Percentiles rank a stretch among this genome's conserved stretches.
Conservation (phyloP, 2,329 filamentous ascomycete genomes). For the Penicillium hesseltinei region DNA sequence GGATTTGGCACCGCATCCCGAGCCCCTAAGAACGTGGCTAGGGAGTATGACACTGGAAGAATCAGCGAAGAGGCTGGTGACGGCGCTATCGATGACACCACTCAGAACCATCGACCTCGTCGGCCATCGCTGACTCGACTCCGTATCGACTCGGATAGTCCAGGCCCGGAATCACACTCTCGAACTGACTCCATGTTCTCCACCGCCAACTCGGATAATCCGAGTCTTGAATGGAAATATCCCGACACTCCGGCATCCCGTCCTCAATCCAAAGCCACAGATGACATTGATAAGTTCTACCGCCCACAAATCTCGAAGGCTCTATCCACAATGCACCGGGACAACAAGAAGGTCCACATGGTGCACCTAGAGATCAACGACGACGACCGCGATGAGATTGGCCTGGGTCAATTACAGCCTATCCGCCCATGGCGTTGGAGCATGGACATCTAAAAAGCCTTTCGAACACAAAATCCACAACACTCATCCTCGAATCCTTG, state of each 20-base stretch:
- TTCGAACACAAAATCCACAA: slow-evolving; percentile 19
- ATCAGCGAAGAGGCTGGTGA: slow-evolving; percentile 11
- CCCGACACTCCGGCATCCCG: slow-evolving; percentile 39
- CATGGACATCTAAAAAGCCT: slow-evolving; percentile 40
- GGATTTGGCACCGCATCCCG: slow-evolving; percentile 12
- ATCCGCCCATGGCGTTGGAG: slow-evolving; percentile 45
- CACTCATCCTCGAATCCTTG: slow-evolving; percentile 43
- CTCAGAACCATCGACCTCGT: slow-evolving; percentile 15
- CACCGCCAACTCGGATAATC: slow-evolving; percentile 27
- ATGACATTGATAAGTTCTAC: slow-evolving; percentile 31
- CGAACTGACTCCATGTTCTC: slow-evolving; percentile 35
- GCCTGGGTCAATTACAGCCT: slow-evolving; percentile 33
- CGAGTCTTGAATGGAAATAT: slow-evolving; percentile 30
- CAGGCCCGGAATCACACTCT: slow-evolving; percentile 22
- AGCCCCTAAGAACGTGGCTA: not conserved
- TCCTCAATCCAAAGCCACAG: slow-evolving; percentile 37
- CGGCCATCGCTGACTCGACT: slow-evolving; percentile 19
- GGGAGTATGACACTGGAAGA: not conserved
- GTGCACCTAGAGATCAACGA: slow-evolving; percentile 40
- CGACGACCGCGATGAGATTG: slow-evolving; percentile 29
- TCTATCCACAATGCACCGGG: slow-evolving; percentile 33
- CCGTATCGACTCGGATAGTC: slow-evolving; percentile 13
- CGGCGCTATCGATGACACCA: slow-evolving; percentile 7
- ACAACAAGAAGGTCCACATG: slow-evolving; percentile 36
- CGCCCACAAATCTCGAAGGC: slow-evolving; percentile 34